phyloP scores from a whole-genome alignment of 1,284 basidiomycete species.

The Singerocomus inundabilis region DNA sequence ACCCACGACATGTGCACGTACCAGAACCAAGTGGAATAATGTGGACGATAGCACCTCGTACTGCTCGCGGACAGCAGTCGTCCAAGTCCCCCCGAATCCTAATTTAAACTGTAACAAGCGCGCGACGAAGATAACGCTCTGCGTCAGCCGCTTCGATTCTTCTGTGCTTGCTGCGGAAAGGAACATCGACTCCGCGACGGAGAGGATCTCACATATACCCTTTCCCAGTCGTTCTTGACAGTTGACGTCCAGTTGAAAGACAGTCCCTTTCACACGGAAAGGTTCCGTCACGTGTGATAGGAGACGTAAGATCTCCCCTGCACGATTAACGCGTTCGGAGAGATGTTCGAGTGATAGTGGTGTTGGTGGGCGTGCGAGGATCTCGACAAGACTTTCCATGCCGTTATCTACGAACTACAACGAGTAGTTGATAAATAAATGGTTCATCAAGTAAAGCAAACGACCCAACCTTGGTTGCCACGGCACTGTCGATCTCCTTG shows the following conservation, averaged over 20 bases:
- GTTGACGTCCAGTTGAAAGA: constrained; percentile 49
- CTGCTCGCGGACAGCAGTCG: constrained; percentile 46
- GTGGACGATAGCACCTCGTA: constrained; percentile 44
- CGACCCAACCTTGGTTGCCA: constrained; percentile 60
- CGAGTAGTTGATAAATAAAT: neutral
- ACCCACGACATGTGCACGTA: constrained; percentile 36
- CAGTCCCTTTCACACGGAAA: constrained; percentile 44
- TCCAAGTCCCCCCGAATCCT: constrained; percentile 62
- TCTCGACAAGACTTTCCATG: constrained; percentile 59
- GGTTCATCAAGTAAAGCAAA: neutral
- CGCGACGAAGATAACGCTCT: constrained; percentile 50
- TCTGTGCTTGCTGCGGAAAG: constrained; percentile 24
- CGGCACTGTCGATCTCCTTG: constrained; percentile 59
- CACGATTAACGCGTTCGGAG: constrained; percentile 46
- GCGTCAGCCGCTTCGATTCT: constrained; percentile 22
- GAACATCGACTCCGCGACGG: constrained; percentile 40
- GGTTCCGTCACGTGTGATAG: constrained; percentile 67
- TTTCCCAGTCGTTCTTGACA: constrained; percentile 58
- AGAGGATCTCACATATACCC: constrained; percentile 46
- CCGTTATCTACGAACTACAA: constrained; percentile 74
- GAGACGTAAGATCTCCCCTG: constrained; percentile 68
- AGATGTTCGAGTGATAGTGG: constrained; percentile 31
- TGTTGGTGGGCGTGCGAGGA: constrained; percentile 43
- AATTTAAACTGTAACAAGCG: constrained; percentile 72
- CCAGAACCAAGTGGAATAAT: constrained; percentile 56